Evolutionary conservation across 495 filamentous ascomycete genomes (phyloP).

Genomic region (Cenococcum geophilum): DNA sequence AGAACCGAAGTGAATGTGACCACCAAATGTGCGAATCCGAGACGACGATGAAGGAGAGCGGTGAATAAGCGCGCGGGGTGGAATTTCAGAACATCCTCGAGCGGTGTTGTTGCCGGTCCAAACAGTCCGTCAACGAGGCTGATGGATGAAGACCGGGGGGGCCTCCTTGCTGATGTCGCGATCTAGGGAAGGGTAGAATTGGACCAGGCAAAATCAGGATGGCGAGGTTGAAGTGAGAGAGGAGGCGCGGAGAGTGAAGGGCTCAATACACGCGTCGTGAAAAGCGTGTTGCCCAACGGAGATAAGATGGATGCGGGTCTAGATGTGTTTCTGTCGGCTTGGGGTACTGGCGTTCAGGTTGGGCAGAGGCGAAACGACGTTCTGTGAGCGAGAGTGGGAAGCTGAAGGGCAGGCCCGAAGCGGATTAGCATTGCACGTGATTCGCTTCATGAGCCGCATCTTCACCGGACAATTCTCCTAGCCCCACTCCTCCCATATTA

Average conservation of each 20-base stretch:
- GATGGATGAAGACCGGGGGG: conserved; percentile 25
- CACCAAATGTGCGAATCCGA: conserved; percentile 12
- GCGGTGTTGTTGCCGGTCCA: conserved; percentile 18
- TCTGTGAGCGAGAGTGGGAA: not conserved
- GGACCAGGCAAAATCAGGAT: conserved; percentile 18
- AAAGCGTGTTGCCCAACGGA: conserved; percentile 23
- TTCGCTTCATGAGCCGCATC: not conserved
- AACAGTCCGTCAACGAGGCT: conserved; percentile 19
- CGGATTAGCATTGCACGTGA: not conserved
- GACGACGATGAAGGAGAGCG: conserved; percentile 14
- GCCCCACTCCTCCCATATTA: no score
- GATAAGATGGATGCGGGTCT: conserved; percentile 21
- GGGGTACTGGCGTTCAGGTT: not conserved
- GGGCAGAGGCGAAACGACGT: not conserved
- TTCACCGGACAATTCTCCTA: no score
- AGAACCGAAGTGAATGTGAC: not conserved
- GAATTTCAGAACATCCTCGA: conserved; percentile 24
- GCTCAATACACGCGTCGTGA: conserved; percentile 19
- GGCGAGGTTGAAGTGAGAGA: conserved; percentile 19
- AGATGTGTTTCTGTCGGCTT: conserved; percentile 10
- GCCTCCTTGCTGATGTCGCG: conserved; percentile 26
- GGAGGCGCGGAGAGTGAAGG: conserved; percentile 11
- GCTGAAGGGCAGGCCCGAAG: not conserved
- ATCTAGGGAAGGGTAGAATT: conserved; percentile 12
- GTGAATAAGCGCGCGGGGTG: conserved; percentile 14